Base-by-base conservation (phyloP, 352 stramenopile genomes). In the Globisporangium abappressorium region DNA sequence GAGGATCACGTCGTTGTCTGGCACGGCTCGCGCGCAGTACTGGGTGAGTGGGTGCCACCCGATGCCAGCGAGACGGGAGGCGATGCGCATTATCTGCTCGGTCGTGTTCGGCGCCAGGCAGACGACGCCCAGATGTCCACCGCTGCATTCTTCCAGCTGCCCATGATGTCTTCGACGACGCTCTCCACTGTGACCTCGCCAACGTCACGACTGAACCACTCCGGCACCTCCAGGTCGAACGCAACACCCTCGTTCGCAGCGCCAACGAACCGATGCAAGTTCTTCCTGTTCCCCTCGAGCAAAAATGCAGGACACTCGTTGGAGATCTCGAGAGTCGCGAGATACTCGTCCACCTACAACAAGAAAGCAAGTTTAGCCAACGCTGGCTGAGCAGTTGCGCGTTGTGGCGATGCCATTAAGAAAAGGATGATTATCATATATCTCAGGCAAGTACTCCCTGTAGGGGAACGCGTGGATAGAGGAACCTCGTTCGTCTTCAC, bases 141-240 rank as follows among this genome's bases (percentile, higher is more conserved):
- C 55, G 11, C 55, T 46, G 55, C 55, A 1, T 20, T 46, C 55
- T 18, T 26, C 55, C 30, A 46, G 55, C 18, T 61, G 55, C 11
- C 30, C 55, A 61, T 46, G 55, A 61, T 46, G 55, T 61, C 30
- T 22, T 47, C 20, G 7, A 61, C 11, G 34, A 61, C 30, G 30
- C 55, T 61, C 20, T 61, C 55, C 30, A 47, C 55, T 1, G 55
- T 47, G 55, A 46, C 20, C 30, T 61, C 30, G 20, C 55, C 55
- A 34, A 46, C 55, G 20, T 46, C 30, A 7, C n/a, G 55, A 43
- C 18, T 61, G 30, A 61, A 61, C 30, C 55, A 61, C 22, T 61
- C 18, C 1, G 55, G 30, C 30, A 28, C 18, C 9, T 61, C 20
- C 6, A 46, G 8, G 4, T 26, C 55, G 8, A 24, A 20, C n/a